phyloP scores from a whole-genome alignment of 768 basidiomycete genomes.

The Boletus sensibilis region DNA sequence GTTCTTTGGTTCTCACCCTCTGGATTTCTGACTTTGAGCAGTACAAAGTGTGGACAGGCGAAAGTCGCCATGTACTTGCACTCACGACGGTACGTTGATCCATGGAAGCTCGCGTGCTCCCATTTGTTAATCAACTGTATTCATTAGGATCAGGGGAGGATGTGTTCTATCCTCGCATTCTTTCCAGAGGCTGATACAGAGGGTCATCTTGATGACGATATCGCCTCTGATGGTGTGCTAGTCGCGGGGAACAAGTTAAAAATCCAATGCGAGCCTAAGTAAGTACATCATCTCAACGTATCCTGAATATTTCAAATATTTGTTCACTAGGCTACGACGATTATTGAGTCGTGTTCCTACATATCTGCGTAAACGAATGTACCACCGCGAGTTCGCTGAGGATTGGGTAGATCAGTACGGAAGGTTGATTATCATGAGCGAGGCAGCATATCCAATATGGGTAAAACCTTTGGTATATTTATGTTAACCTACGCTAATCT shows the following conservation, averaged over 20 bases:
- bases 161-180: conserved; percentile 39
- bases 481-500: background rate
- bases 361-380: conserved; percentile 41
- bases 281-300: conserved; percentile 4
- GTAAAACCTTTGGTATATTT: conserved; percentile 28
- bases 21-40: conserved; percentile 2
- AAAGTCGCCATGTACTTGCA: conserved; percentile 22
- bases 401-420: conserved; percentile 52
- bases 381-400: conserved; percentile 41
- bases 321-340: conserved; percentile 37
- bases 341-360: conserved; percentile 35
- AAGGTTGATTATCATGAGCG: conserved; percentile 53
- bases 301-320: background rate
- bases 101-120: background rate
- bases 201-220: conserved; percentile 33
- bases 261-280: conserved; percentile 42
- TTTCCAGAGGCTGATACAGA: conserved; percentile 40
- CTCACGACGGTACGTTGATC: conserved; percentile 25
- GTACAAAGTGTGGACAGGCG: conserved; percentile 30
- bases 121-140: background rate
- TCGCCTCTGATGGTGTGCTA: conserved; percentile 21
- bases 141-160: conserved; percentile 36
- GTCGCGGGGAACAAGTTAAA: conserved; percentile 37
- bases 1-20: background rate
- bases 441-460: conserved; percentile 60